Percentiles rank a stretch among this genome's conserved stretches.
phyloP scores from a whole-genome alignment of 345 rosid species.

The Psidium friedrichsthalianum region DNA sequence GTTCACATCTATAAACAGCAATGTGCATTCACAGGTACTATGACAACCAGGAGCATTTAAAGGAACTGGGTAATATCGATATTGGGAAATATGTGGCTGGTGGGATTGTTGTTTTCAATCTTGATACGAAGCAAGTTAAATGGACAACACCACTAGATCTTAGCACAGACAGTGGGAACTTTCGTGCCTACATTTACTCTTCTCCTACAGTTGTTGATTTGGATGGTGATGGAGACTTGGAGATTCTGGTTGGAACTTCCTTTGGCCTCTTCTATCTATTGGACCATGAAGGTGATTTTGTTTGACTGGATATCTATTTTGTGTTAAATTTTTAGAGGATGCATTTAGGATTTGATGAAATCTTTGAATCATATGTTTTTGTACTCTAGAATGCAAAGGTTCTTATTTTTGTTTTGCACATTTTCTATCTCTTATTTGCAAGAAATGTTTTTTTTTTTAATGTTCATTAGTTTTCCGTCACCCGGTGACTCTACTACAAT shows the following conservation, averaged over 20 bases:
- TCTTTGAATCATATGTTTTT: not conserved
- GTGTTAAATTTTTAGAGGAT: not conserved
- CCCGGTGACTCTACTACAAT: not conserved
- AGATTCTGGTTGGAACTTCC: slow-evolving; percentile 94
- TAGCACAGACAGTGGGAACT: slow-evolving; percentile 63
- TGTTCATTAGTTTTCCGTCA: not conserved
- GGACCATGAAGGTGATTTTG: slow-evolving; percentile 83
- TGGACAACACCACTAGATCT: slow-evolving; percentile 78
- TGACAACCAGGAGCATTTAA: slow-evolving; percentile 81
- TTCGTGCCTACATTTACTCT: slow-evolving; percentile 84
- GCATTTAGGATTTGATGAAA: not conserved
- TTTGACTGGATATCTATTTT: not conserved
- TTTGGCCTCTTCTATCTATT: slow-evolving; percentile 90
- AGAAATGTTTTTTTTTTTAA: no score
- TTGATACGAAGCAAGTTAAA: slow-evolving; percentile 96
- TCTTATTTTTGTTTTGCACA: not conserved
- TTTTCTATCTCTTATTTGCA: not conserved
- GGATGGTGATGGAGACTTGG: slow-evolving; percentile 98
- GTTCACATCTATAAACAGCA: not conserved
- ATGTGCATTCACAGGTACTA: slow-evolving; percentile 50
- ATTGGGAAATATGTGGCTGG: slow-evolving; percentile 85
- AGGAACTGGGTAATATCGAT: slow-evolving; percentile 83
- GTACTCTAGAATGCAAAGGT: not conserved
- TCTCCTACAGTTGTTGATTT: slow-evolving; percentile 95
- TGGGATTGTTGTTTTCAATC: slow-evolving; percentile 85